Percentiles rank a stretch among this genome's conserved stretches.
Conservation (phyloP, 192 early-diverging fungal genomes). For the Podila clonocystis region DNA sequence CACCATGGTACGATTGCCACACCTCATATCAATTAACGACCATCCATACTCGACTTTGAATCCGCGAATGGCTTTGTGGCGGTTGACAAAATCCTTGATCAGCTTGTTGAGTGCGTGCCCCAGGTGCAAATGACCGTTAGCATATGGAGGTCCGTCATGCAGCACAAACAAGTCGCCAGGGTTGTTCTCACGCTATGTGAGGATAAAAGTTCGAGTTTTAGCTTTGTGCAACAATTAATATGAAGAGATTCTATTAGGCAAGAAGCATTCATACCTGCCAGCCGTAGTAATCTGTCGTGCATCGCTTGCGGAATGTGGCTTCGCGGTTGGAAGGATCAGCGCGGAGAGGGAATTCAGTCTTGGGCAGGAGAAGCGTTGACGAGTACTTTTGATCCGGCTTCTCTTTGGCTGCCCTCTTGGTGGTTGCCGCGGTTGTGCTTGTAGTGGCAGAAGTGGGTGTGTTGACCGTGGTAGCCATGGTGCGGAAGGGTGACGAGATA, state of each 20-base stretch:
- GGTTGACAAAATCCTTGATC: slow-evolving; percentile 82
- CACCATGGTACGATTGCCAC: not conserved
- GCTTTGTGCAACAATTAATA: not conserved
- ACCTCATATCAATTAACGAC: not conserved
- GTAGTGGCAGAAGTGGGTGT: not conserved
- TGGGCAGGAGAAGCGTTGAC: slow-evolving; percentile 75
- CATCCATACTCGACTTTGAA: slow-evolving; percentile 69
- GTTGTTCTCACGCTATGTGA: slow-evolving; percentile 64
- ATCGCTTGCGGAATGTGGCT: slow-evolving; percentile 65
- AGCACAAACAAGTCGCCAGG: slow-evolving; percentile 75
- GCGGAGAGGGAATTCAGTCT: slow-evolving; percentile 74
- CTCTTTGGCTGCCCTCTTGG: slow-evolving; percentile 16
- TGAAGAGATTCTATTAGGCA: too few species aligned
- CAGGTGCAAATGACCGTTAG: slow-evolving; percentile 78
- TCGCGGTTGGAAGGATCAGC: slow-evolving; percentile 71
- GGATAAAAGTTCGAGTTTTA: not conserved
- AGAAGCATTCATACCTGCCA: slow-evolving; percentile 68
- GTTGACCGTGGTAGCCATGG: slow-evolving; percentile 16
- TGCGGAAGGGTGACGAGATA: slow-evolving; percentile 4
- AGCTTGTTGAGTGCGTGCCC: slow-evolving; percentile 86
- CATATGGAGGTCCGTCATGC: slow-evolving; percentile 88
- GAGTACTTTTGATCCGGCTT: slow-evolving; percentile 55
- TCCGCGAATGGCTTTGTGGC: slow-evolving; percentile 77
- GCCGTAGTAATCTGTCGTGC: slow-evolving; percentile 70
- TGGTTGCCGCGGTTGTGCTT: not conserved